These are phyloP conservation scores for Ophiostoma sp. DNA, from an alignment of 2,329 filamentous ascomycete genomes.

Conservation along the genomic window DNA sequence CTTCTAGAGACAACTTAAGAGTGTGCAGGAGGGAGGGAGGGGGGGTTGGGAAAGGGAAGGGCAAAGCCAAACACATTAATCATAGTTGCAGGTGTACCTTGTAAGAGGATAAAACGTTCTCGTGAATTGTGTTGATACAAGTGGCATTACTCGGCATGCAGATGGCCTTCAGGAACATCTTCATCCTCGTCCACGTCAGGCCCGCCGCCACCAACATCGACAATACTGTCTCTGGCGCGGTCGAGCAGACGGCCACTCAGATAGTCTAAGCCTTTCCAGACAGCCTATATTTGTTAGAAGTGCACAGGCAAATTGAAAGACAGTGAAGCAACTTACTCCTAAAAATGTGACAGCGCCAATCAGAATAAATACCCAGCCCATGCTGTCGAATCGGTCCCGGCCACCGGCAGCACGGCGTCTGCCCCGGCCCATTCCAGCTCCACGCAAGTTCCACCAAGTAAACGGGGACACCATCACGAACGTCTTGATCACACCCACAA, in stretches of 20 bases:
- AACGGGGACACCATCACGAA: conserved; percentile 69
- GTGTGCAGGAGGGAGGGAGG: conserved; percentile 58
- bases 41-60: not conserved
- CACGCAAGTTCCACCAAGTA: conserved; percentile 70
- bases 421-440: conserved; percentile 50
- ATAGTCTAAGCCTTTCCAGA: conserved; percentile 75
- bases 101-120: not conserved
- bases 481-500: conserved; percentile 79
- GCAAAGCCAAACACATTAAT: not conserved
- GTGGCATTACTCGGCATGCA: not conserved
- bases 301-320: not conserved
- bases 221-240: conserved; percentile 69
- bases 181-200: conserved; percentile 57
- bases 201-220: conserved; percentile 68
- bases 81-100: conserved; percentile 8
- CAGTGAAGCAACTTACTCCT: conserved; percentile 50
- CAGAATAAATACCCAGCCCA: conserved; percentile 73
- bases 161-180: conserved; percentile 53
- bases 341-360: conserved; percentile 78
- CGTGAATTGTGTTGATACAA: not conserved
- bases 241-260: conserved; percentile 70
- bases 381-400: conserved; percentile 63
- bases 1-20: conserved; percentile 95
- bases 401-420: conserved; percentile 54
- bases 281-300: conserved; percentile 46